Evolutionary conservation across 768 basidiomycete genomes (phyloP), one percentile per base, ranked within the genome.

Genomic region (Podaxis sp.): DNA sequence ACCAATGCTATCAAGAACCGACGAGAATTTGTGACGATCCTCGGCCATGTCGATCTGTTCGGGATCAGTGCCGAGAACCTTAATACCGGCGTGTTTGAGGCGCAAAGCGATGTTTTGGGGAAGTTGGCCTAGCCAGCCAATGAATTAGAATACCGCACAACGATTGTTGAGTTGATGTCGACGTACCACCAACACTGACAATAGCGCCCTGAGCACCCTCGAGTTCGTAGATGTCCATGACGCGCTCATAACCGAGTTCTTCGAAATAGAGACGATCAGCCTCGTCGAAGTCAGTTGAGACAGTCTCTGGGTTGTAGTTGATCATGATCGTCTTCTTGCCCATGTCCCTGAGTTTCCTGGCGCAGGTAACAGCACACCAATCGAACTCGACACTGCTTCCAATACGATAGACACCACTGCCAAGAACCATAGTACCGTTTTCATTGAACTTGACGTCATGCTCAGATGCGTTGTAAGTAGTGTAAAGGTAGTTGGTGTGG

Each of bases 341-440:
- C 84, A 94, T 91, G 65, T 90, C 86, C 68, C 95, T 83, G 57
- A 99, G 84, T 71, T 90, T 90, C 62, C 97, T 82, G 13, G 95
- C 94, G 72, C 95, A 98, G 1, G 96, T 98, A 42, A 99, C 97
- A n/a, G 97, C 96, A 72, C 97, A 99, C 97, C 97, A 99, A 73
- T 99, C 97, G 72, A 99, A 99, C 79, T 99, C 97, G 70, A 99
- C 97, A 65, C 92, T 95, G 73, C 91, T 93, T 50, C 97, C 97
- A 66, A 99, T 98, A 62, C 97, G 89, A 77, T 99, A 98, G 21
- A 99, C 97, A 67, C 97, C 97, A 62, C 90, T 93, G 25, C 97
- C 97, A 23, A 98, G 87, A 23, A 99, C 96, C 93, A 98, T 97
- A n/a, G 95, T 98, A 46, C 97, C 97, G 65, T 97, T 86, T 67